Conservation (phyloP, 805 yeast genomes). For the Hanseniaspora hatyaiensis region DNA sequence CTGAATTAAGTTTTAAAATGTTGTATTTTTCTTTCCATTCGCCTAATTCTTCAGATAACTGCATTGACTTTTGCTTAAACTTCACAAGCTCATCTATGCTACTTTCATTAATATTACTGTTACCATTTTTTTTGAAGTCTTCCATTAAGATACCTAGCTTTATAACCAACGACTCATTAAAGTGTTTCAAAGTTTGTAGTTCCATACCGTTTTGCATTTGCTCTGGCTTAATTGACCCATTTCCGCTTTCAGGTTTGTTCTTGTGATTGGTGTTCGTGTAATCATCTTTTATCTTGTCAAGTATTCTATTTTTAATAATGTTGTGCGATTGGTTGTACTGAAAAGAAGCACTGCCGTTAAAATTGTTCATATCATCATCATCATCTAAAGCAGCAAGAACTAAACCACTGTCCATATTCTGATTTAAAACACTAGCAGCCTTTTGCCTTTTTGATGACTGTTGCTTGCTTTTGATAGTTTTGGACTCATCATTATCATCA, state of each 20-base stretch:
- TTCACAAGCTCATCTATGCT: constrained; percentile 21
- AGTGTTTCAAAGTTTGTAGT: constrained; percentile 18
- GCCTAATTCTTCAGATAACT: constrained; percentile 19
- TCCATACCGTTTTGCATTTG: too few species aligned
- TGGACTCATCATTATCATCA: not conserved
- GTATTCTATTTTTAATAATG: constrained; percentile 9
- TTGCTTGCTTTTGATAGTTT: not conserved
- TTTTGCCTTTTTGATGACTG: not conserved
- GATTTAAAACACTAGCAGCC: not conserved
- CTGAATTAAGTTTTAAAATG: not conserved
- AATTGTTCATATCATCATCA: not conserved
- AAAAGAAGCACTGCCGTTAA: not conserved
- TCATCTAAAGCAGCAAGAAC: constrained; percentile 3
- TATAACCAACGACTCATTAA: constrained; percentile 25
- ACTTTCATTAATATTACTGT: constrained; percentile 24
- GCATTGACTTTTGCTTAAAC: constrained; percentile 6
- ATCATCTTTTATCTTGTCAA: constrained; percentile 5
- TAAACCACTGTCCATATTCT: not conserved
- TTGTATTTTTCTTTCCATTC: constrained; percentile 20
- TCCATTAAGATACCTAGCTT: constrained; percentile 22
- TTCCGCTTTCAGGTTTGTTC: not conserved
- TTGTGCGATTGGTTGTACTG: constrained; percentile 3
- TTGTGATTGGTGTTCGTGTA: not conserved
- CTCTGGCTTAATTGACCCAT: too few species aligned
- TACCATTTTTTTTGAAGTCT: constrained; percentile 24